A percentile compares a stretch with the other conserved stretches of the same genome.
Evolutionary conservation across 2,329 filamentous ascomycete genomes (phyloP).

Genomic region (Pseudogymnoascus sp.): DNA sequence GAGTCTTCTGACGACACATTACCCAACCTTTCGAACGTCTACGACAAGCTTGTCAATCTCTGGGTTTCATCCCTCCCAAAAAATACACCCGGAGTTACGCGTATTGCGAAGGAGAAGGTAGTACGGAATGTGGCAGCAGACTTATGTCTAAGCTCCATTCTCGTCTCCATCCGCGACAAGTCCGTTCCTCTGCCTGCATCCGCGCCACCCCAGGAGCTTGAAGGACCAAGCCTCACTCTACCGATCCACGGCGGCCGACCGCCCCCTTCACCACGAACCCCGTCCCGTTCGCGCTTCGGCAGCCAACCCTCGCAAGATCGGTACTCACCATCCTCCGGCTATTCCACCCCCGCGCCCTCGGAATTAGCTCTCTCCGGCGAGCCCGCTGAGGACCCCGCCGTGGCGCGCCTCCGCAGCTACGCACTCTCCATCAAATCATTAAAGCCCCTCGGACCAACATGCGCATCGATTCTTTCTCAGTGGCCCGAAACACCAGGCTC

Average conservation of each 20-base stretch:
- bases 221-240: neutral
- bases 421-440: slow-evolving; percentile 25
- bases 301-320: slow-evolving; percentile 12
- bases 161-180: slow-evolving; percentile 19
- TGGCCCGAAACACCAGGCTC: slow-evolving; percentile 30
- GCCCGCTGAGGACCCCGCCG: slow-evolving; percentile 24
- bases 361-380: slow-evolving; percentile 21
- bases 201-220: neutral
- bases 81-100: slow-evolving; percentile 18
- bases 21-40: slow-evolving; percentile 21
- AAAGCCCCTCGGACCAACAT: slow-evolving; percentile 19
- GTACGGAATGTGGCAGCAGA: slow-evolving; percentile 25
- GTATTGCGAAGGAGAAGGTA: slow-evolving; percentile 24
- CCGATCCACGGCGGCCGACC: neutral
- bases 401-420: slow-evolving; percentile 30
- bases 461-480: slow-evolving; percentile 27
- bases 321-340: slow-evolving; percentile 15
- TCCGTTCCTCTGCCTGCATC: neutral
- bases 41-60: slow-evolving; percentile 23
- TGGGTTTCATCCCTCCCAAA: slow-evolving; percentile 26
- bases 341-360: slow-evolving; percentile 23
- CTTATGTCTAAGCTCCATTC: slow-evolving; percentile 25
- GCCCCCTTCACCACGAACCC: neutral
- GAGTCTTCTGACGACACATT: neutral
- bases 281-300: slow-evolving; percentile 17